Conservation (phyloP, 768 basidiomycete species). For the Auriscalpium microsporum region DNA sequence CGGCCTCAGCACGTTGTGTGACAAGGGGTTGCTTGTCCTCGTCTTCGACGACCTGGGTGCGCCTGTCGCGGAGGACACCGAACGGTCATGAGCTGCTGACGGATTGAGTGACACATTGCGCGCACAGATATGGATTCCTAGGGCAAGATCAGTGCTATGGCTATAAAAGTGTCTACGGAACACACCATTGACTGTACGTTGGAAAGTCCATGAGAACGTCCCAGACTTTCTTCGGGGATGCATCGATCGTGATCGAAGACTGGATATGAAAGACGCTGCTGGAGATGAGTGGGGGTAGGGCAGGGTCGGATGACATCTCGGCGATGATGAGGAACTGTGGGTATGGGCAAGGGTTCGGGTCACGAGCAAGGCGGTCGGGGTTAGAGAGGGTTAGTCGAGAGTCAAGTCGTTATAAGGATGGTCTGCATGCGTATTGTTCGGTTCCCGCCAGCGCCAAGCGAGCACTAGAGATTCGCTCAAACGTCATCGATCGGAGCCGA, state of each 20-base stretch:
- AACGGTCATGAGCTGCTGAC: background rate
- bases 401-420: too few relatives aligned
- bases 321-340: too few relatives aligned
- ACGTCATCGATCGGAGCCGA: too few relatives aligned
- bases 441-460: too few relatives aligned
- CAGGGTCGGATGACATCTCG: too few relatives aligned
- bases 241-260: slow-evolving; percentile 47
- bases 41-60: slow-evolving; percentile 39
- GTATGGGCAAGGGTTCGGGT: too few relatives aligned
- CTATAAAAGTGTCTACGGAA: background rate
- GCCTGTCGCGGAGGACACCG: slow-evolving; percentile 26
- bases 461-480: too few relatives aligned
- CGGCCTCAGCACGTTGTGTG: slow-evolving; percentile 43
- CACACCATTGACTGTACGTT: slow-evolving; percentile 56
- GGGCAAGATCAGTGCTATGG: background rate
- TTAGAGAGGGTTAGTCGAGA: too few relatives aligned
- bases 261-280: slow-evolving; percentile 40
- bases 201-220: slow-evolving; percentile 49
- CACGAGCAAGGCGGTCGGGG: too few relatives aligned
- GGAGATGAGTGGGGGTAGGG: slow-evolving; percentile 29
- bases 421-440: too few relatives aligned
- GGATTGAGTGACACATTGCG: slow-evolving; percentile 17
- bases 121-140: slow-evolving; percentile 63
- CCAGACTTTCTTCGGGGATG: slow-evolving; percentile 57
- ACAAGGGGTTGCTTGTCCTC: slow-evolving; percentile 31